Percentiles rank a stretch among this genome's conserved stretches.
Evolutionary conservation across 768 basidiomycete genomes (phyloP).

Genomic region (Panellus pusillus): DNA sequence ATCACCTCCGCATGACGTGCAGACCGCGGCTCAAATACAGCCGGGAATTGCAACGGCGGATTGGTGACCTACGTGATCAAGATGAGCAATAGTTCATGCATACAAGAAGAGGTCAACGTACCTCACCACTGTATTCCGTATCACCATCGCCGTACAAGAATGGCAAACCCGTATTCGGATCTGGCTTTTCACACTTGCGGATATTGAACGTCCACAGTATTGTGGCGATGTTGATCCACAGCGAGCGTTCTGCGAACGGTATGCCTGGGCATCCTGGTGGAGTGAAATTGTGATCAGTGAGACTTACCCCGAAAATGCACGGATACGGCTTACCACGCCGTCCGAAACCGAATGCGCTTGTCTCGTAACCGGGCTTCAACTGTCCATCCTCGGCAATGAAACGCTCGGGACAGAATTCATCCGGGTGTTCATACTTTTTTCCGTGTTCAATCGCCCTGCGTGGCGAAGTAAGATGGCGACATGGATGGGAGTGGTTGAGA

Average conservation of each 20-base stretch:
- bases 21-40: background rate
- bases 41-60: background rate
- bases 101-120: background rate
- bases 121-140: background rate
- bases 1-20: background rate
- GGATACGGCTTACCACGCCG: too few species aligned
- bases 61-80: background rate
- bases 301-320: too few species aligned
- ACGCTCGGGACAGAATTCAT: too few species aligned
- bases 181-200: background rate
- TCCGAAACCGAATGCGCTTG: too few species aligned
- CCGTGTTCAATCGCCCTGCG: background rate
- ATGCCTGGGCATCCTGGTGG: too few species aligned
- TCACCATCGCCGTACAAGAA: background rate
- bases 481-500: too few species aligned
- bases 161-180: background rate
- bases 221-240: background rate
- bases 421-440: too few species aligned
- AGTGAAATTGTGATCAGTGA: too few species aligned
- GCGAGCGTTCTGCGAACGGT: background rate
- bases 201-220: background rate
- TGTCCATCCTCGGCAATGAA: too few species aligned
- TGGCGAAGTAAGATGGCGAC: background rate
- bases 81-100: background rate
- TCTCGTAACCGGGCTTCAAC: too few species aligned